Percentiles rank a stretch among this genome's conserved stretches.
Evolutionary conservation across 2,329 filamentous ascomycete genomes (phyloP).

Genomic region (Pseudogymnoascus sp.): DNA sequence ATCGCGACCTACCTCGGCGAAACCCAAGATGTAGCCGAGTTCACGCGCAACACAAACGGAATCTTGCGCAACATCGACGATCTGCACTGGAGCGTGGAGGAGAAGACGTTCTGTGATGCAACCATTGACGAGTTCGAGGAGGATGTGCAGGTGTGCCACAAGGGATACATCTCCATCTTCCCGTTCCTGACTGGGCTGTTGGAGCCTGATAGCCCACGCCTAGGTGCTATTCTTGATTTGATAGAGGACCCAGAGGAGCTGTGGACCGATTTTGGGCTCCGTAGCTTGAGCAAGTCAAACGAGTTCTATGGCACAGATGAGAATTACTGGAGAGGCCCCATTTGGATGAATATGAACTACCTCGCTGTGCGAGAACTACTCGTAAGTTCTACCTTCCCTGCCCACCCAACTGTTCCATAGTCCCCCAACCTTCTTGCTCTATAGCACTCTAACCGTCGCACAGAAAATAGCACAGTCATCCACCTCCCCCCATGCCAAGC

Average conservation of each 20-base stretch:
- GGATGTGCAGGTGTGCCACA: constrained; percentile 82
- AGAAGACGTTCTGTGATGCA: constrained; percentile 84
- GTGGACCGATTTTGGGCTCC: constrained; percentile 84
- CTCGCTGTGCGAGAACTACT: constrained; percentile 69
- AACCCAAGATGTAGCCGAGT: constrained; percentile 65
- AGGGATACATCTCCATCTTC: constrained; percentile 89
- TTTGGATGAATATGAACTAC: constrained; percentile 98
- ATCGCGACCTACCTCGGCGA: constrained; percentile 71
- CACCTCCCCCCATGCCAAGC: constrained; percentile 54
- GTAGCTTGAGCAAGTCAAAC: constrained; percentile 78
- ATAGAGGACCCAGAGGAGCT: constrained; percentile 74
- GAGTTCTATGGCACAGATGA: constrained; percentile 81
- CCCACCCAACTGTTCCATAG: constrained; percentile 11
- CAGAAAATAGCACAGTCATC: constrained; percentile 48
- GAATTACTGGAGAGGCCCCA: constrained; percentile 93
- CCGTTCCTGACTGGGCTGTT: constrained; percentile 83
- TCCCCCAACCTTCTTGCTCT: neutral
- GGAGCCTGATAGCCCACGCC: constrained; percentile 60
- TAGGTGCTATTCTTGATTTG: constrained; percentile 68
- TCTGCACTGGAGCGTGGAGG: constrained; percentile 79
- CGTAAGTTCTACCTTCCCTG: constrained; percentile 43
- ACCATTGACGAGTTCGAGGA: constrained; percentile 96
- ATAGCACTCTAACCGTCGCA: constrained; percentile 29
- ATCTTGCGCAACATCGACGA: constrained; percentile 84
- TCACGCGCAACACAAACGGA: constrained; percentile 62